Base-by-base conservation (phyloP, 768 basidiomycete species). In the Royoungia palumana region DNA sequence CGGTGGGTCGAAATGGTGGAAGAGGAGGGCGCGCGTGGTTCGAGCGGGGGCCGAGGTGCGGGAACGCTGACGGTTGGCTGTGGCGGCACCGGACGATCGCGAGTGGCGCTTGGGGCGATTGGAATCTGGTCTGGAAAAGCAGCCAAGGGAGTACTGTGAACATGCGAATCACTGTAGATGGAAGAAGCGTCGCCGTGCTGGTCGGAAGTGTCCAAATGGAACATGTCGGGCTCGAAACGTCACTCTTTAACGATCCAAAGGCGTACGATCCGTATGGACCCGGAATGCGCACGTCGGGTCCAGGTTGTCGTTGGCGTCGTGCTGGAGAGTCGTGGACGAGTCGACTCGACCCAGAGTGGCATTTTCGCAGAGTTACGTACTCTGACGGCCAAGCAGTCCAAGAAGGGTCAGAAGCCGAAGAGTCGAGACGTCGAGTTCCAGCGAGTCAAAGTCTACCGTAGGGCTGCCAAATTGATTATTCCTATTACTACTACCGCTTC, bases 181-280 rank as follows among this genome's bases (percentile, higher is more conserved):
- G 64, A 59, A 67, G 94, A 88, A 68, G 93, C 86, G 75, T 89
- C 83, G 62, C 89, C 82, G 65, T 88, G 94, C 71, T 92, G 87
- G 71, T 83, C 84, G 69, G 93, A 76, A 59, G 78, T 79, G 51
- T 89, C 92, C 61, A 35, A 30, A 47, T 21, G 27, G 19, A 53
- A 51, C 57, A 62, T 60, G 45, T 28, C 13, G 38, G 21, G n/a
- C 42, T 16, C 27, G 9, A 12, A 35, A 21, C 22, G 44, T n/a
- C 24, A 17, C 32, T 10, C 16, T 6, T 32, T 8, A 12, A 12
- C 5, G 45, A 25, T 27, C 27, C 20, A 41, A 21, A 14, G 14
- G 19, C 14, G 20, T n/a, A 35, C 20, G 21, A 32, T 44, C 19
- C 6, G 21, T 8, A 35, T n/a, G n/a, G n/a, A n/a, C n/a, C n/a